Evolutionary conservation across 495 filamentous ascomycete species (phyloP), one percentile per base, ranked within the genome.

Genomic region (Platismatia glauca): DNA sequence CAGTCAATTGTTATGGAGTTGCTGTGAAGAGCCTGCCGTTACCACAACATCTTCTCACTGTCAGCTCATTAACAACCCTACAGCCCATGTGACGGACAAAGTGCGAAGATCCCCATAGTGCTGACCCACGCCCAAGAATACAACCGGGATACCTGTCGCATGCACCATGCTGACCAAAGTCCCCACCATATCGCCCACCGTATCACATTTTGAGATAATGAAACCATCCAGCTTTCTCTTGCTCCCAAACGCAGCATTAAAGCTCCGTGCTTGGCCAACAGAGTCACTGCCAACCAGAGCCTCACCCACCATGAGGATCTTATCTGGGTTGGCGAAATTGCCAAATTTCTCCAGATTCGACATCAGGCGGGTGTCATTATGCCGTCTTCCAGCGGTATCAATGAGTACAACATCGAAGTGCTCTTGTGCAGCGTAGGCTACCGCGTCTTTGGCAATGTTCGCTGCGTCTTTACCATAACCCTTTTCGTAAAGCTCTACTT

Each of bases 221-320:
- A 98, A 98, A 4, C 94, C 94, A 73, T 98, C 94, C 55, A 95
- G 72, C 57, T 84, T 83, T 66, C 91, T 81, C 35, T 84, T 89
- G 4, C 82, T 78, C 8, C 93, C 94, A 77, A 98, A 98, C 4
- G 89, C 88, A 31, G 85, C 82, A 70, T 97, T 97, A 78, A 98
- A 98, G 69, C 96, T 96, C 59, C 92, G 79, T 8, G 95, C 94
- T 78, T 98, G 94, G 63, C 89, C 88, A 44, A 98, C 95, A 24
- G 88, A 89, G 72, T 98, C 95, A 12, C 88, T 93, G 29, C 94
- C 94, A 4, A 97, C 95, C 11, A 98, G 81, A 27, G 94, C 94
- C 82, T 98, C 94, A 62, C 91, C 94, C 71, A 98, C 94, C 94
- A 98, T 97, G 69, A 98, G 82, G 63, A 97, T 96, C 80, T 98